A percentile compares a stretch with the other conserved stretches of the same genome.
These are phyloP conservation scores for Penicillium sp. DNA, from an alignment of 2,329 filamentous ascomycete species.

Conservation along the genomic window DNA sequence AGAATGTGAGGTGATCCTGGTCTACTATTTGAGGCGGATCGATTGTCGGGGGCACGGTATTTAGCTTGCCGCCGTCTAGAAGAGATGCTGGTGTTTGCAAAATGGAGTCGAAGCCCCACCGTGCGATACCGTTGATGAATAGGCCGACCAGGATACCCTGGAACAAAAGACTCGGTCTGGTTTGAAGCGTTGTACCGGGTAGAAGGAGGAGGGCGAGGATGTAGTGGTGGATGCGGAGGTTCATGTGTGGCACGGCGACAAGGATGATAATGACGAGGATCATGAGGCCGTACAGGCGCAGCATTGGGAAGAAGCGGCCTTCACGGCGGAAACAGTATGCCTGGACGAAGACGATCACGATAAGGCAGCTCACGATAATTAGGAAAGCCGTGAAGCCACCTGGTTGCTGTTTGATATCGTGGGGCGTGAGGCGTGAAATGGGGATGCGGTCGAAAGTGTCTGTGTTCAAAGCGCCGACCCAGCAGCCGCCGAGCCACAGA, in stretches of 20 bases:
- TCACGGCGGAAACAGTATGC: conserved; percentile 55
- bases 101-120: conserved; percentile 61
- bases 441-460: conserved; percentile 62
- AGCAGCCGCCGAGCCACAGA: conserved; percentile 57
- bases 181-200: conserved; percentile 57
- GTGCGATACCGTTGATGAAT: conserved; percentile 60
- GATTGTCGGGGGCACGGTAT: conserved; percentile 32
- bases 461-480: conserved; percentile 59
- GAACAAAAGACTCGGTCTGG: conserved; percentile 55
- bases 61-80: conserved; percentile 34
- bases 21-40: conserved; percentile 18
- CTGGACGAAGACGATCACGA: conserved; percentile 53
- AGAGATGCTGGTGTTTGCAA: conserved; percentile 54
- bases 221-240: conserved; percentile 61
- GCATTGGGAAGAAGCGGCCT: conserved; percentile 48
- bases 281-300: conserved; percentile 47
- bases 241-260: conserved; percentile 54
- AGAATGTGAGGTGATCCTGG: conserved; percentile 33
- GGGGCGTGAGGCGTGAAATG: conserved; percentile 58
- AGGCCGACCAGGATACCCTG: conserved; percentile 59
- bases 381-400: conserved; percentile 56
- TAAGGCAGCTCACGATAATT: conserved; percentile 48
- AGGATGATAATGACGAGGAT: conserved; percentile 43
- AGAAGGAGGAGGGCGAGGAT: conserved; percentile 57
- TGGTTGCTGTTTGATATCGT: conserved; percentile 58